Conservation (phyloP, 2,329 filamentous ascomycete species). For the Neurospora crassa region DNA sequence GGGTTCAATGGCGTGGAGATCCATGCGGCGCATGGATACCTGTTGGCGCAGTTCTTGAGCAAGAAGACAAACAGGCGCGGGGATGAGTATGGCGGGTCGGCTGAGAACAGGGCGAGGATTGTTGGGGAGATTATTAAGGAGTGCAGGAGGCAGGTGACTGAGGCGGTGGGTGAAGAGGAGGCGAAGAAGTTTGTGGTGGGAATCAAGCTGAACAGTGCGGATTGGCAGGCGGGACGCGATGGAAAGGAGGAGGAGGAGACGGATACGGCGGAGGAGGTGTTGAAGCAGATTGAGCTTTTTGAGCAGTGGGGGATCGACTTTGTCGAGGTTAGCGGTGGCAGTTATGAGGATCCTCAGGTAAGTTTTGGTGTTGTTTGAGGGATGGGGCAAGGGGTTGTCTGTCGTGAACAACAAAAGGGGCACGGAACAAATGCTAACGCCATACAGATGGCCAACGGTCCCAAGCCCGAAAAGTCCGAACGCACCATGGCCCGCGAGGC, state of each 20-base stretch:
- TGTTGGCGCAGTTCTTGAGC: constrained; percentile 46
- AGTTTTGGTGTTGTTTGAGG: constrained; percentile 2
- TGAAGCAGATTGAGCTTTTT: constrained; percentile 38
- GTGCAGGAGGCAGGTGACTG: constrained; percentile 20
- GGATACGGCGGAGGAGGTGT: constrained; percentile 32
- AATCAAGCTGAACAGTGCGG: constrained; percentile 47
- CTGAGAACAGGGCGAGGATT: constrained; percentile 38
- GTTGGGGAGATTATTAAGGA: constrained; percentile 40
- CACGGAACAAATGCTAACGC: constrained; percentile 1
- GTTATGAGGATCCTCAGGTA: constrained; percentile 43
- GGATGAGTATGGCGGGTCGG: constrained; percentile 45
- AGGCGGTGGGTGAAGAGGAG: constrained; percentile 27
- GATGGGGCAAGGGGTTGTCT: too few species aligned
- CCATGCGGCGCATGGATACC: constrained; percentile 46
- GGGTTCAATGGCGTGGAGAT: constrained; percentile 37
- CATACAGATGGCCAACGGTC: constrained; percentile 25
- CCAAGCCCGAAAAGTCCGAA: constrained; percentile 20
- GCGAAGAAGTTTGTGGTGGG: constrained; percentile 36
- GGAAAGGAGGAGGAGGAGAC: too few species aligned
- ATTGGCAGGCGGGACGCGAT: constrained; percentile 32
- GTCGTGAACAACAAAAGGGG: too few species aligned
- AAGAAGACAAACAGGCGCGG: constrained; percentile 39
- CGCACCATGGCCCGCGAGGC: constrained; percentile 49
- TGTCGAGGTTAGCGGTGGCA: constrained; percentile 58
- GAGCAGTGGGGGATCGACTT: constrained; percentile 49